A percentile compares a stretch with the other conserved stretches of the same genome.
These are phyloP conservation scores for Pyrenophora tritici-repentis DNA, from an alignment of 2,329 filamentous ascomycete genomes.

Conservation along the genomic window DNA sequence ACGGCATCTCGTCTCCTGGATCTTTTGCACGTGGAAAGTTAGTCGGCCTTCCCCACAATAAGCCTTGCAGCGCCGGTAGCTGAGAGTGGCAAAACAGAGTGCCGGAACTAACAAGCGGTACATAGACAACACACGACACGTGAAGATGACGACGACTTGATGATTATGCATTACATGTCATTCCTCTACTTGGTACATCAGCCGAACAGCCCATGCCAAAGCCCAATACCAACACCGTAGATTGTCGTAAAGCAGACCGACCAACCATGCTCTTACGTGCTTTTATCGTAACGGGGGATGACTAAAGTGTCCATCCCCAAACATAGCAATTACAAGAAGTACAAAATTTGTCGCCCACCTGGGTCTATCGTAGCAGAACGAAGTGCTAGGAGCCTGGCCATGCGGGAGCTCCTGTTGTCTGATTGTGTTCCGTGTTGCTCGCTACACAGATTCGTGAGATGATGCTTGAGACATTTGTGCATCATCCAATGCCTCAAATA, in stretches of 20 bases:
- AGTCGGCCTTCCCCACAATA: slow-evolving; percentile 6
- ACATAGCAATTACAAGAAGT: slow-evolving; percentile 30
- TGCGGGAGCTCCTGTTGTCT: slow-evolving; percentile 9
- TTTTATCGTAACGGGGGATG: slow-evolving; percentile 27
- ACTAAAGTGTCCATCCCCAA: slow-evolving; percentile 14
- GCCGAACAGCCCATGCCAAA: slow-evolving; percentile 8
- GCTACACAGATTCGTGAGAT: not conserved
- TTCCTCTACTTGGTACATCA: slow-evolving; percentile 8
- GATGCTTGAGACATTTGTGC: not conserved
- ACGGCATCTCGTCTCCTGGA: not conserved
- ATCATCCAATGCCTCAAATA: not conserved
- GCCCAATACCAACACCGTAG: slow-evolving; percentile 17
- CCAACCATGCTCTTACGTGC: slow-evolving; percentile 25
- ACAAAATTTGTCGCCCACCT: slow-evolving; percentile 16
- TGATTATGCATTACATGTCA: slow-evolving; percentile 20
- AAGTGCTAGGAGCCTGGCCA: slow-evolving; percentile 8
- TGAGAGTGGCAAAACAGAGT: slow-evolving; percentile 1
- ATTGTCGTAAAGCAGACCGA: slow-evolving; percentile 14
- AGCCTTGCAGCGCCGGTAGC: not conserved
- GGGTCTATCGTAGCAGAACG: slow-evolving; percentile 7
- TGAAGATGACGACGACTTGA: not conserved
- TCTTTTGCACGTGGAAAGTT: slow-evolving; percentile 7
- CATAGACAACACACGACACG: not conserved
- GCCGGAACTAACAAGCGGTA: too few species aligned
- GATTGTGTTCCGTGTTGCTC: not conserved